phyloP scores from a whole-genome alignment of 257 asterid species.

The Henckelia pumila region DNA sequence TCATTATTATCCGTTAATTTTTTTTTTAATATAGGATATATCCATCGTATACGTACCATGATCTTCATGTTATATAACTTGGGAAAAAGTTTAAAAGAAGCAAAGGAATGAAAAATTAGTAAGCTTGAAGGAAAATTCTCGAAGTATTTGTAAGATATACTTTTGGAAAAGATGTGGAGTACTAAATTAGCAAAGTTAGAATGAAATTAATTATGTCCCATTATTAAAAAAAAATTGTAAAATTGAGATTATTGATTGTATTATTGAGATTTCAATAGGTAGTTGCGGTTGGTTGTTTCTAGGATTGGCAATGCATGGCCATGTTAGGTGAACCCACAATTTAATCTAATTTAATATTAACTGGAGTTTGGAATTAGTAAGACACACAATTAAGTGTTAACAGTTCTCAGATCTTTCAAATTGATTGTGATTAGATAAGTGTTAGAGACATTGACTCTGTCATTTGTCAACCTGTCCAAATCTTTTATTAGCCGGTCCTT shows the following conservation, averaged over 20 bases:
- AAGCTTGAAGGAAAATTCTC: background rate
- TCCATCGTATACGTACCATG: no score
- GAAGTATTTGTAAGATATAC: background rate
- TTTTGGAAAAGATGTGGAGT: background rate
- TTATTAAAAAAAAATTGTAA: background rate
- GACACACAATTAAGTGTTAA: no score
- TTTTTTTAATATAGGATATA: no score
- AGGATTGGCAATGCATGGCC: slow-evolving; percentile 8
- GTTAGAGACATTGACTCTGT: no score
- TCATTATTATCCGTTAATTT: no score
- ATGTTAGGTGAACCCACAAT: slow-evolving; percentile 27
- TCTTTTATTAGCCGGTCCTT: no score
- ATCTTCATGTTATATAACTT: no score
- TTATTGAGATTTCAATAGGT: slow-evolving; percentile 1
- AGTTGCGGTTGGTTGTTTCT: background rate
- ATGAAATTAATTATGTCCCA: background rate
- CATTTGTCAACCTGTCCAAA: no score
- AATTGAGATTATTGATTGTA: background rate
- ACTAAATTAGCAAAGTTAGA: background rate
- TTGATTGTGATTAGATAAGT: no score
- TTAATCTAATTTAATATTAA: background rate
- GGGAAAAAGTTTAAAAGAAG: background rate
- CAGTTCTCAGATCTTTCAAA: no score
- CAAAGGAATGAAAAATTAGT: background rate
- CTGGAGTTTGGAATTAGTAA: no score